Evolutionary conservation across 2,329 filamentous ascomycete species (phyloP).

Genomic region (Fusarium keratoplasticum): DNA sequence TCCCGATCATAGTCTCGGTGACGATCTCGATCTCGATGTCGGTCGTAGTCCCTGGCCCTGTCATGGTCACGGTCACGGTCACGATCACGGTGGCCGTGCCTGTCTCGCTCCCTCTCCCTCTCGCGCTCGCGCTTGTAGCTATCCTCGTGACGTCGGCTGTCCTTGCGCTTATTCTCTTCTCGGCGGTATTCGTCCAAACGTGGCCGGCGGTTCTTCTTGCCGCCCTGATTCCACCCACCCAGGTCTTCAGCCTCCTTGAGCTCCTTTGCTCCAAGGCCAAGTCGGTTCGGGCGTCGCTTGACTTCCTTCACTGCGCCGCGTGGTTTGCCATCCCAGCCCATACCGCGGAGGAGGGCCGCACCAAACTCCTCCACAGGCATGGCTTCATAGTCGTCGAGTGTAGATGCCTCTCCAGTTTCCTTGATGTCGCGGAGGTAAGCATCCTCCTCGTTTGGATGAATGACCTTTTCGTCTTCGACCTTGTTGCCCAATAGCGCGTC

Average conservation of each 20-base stretch:
- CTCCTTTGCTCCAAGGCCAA: slow-evolving; percentile 91
- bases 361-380: slow-evolving; percentile 97
- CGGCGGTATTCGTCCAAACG: slow-evolving; percentile 63
- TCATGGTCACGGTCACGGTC: slow-evolving; percentile 35
- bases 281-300: slow-evolving; percentile 79
- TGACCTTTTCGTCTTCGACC: slow-evolving; percentile 62
- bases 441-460: slow-evolving; percentile 70
- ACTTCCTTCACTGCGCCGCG: slow-evolving; percentile 69
- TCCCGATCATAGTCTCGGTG: slow-evolving; percentile 39
- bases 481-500: slow-evolving; percentile 73
- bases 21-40: slow-evolving; percentile 40
- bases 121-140: slow-evolving; percentile 60
- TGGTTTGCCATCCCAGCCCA: slow-evolving; percentile 89
- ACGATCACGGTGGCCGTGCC: slow-evolving; percentile 51
- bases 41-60: slow-evolving; percentile 33
- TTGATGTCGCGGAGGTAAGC: slow-evolving; percentile 78
- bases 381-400: slow-evolving; percentile 85
- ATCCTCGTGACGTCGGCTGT: slow-evolving; percentile 55
- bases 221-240: slow-evolving; percentile 82
- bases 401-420: slow-evolving; percentile 79
- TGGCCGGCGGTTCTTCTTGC: slow-evolving; percentile 59
- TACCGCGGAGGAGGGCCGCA: slow-evolving; percentile 86
- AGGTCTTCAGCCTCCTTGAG: slow-evolving; percentile 78
- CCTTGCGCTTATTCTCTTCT: slow-evolving; percentile 58
- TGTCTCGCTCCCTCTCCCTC: slow-evolving; percentile 54